Evolutionary conservation across 2,329 filamentous ascomycete species (phyloP).

Genomic region (Hypoxylon rubiginosum): DNA sequence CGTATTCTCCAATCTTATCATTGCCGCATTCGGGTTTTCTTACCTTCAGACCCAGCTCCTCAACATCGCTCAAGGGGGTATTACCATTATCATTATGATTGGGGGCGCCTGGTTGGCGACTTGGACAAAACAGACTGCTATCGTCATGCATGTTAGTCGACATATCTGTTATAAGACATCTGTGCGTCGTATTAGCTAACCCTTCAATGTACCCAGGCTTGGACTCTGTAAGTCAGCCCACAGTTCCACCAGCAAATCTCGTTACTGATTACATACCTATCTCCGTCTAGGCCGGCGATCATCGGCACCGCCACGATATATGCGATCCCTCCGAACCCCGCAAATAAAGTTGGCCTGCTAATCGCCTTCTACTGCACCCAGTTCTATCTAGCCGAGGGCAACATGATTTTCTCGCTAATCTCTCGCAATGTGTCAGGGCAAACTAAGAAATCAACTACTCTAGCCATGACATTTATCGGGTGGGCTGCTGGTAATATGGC

Average conservation of each 20-base stretch:
- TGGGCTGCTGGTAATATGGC: constrained; percentile 60
- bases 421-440: constrained; percentile 59
- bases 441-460: constrained; percentile 60
- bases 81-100: constrained; percentile 56
- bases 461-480: constrained; percentile 57
- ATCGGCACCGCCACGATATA: constrained; percentile 59
- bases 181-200: not conserved
- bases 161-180: not conserved
- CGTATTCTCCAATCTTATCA: constrained; percentile 58
- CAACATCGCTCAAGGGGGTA: constrained; percentile 57
- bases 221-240: not conserved
- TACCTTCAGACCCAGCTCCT: constrained; percentile 56
- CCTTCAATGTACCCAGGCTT: not conserved
- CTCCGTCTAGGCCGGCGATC: constrained; percentile 50
- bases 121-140: constrained; percentile 42
- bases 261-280: constrained; percentile 35
- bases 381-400: constrained; percentile 58
- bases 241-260: constrained; percentile 48
- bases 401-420: constrained; percentile 58
- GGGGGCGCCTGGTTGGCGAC: constrained; percentile 53
- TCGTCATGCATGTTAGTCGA: constrained; percentile 37
- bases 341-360: constrained; percentile 55
- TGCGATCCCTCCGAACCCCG: constrained; percentile 47
- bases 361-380: constrained; percentile 61
- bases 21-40: constrained; percentile 56